These are phyloP conservation scores for Collybiopsis confluens DNA, from an alignment of 768 basidiomycete species.

Conservation along the genomic window DNA sequence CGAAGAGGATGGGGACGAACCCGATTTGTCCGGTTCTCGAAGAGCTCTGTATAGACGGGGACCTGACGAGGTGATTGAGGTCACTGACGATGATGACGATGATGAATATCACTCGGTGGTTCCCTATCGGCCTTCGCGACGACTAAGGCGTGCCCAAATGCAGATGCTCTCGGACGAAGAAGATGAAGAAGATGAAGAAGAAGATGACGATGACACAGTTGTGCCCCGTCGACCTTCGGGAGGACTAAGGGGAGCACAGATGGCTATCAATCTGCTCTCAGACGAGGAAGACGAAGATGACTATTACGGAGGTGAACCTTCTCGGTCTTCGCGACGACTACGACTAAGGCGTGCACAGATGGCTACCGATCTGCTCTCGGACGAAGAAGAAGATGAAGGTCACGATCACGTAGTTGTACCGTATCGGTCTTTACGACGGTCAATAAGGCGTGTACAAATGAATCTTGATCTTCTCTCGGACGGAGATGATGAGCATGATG, in stretches of 20 bases:
- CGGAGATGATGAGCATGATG: no score
- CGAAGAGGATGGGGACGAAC: background rate
- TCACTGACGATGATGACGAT: constrained; percentile 1
- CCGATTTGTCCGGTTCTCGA: no score
- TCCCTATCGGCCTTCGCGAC: background rate
- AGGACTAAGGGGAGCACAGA: background rate
- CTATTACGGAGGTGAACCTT: no score
- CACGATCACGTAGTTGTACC: background rate
- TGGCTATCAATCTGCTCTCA: background rate
- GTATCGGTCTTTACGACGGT: background rate
- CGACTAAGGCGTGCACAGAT: background rate
- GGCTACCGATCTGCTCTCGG: background rate
- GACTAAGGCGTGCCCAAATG: background rate
- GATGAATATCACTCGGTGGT: background rate
- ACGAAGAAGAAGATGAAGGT: constrained; percentile 4
- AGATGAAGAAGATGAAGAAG: background rate
- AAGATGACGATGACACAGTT: background rate
- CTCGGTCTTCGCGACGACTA: background rate
- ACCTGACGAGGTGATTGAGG: background rate
- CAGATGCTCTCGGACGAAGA: no score
- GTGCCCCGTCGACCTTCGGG: background rate
- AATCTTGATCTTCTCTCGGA: no score
- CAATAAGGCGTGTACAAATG: no score
- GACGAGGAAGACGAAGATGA: constrained; percentile 1
- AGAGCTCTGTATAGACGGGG: background rate